Percentiles rank a stretch among this genome's conserved stretches.
Conservation (phyloP, 306 rosid species). For the Medicago arabica region DNA sequence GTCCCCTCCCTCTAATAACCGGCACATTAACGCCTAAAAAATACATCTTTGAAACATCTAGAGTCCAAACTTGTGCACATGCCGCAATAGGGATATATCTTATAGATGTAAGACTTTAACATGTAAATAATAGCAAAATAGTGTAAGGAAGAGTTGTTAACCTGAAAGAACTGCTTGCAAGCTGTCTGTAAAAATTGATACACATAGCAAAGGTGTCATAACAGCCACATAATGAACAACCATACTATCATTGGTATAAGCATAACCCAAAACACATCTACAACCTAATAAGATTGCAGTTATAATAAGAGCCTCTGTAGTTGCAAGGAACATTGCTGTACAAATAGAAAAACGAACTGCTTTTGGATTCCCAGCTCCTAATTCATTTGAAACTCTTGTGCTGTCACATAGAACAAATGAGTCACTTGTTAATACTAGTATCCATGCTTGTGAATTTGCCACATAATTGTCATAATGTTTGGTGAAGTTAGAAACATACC, state of each 20-base stretch:
- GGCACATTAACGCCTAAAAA: too few relatives aligned
- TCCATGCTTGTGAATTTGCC: not conserved
- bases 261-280: slow-evolving; percentile 48
- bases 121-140: not conserved
- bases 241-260: slow-evolving; percentile 42
- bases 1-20: too few relatives aligned
- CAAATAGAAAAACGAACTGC: slow-evolving; percentile 42
- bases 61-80: not conserved
- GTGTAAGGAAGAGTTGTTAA: not conserved
- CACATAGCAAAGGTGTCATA: slow-evolving; percentile 47
- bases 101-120: not conserved
- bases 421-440: slow-evolving; percentile 2
- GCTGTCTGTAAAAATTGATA: slow-evolving; percentile 51
- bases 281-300: slow-evolving; percentile 29
- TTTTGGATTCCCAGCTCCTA: slow-evolving; percentile 54
- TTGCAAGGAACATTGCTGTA: slow-evolving; percentile 35
- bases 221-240: slow-evolving; percentile 43
- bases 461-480: slow-evolving; percentile 3
- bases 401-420: slow-evolving; percentile 29
- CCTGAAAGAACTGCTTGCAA: slow-evolving; percentile 57
- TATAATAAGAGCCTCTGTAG: slow-evolving; percentile 42
- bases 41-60: too few relatives aligned
- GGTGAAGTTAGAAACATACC: slow-evolving; percentile 43
- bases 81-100: not conserved
- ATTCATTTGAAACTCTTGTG: slow-evolving; percentile 54